Conservation (phyloP, 345 rosid species). For the Hypericum perforatum region DNA sequence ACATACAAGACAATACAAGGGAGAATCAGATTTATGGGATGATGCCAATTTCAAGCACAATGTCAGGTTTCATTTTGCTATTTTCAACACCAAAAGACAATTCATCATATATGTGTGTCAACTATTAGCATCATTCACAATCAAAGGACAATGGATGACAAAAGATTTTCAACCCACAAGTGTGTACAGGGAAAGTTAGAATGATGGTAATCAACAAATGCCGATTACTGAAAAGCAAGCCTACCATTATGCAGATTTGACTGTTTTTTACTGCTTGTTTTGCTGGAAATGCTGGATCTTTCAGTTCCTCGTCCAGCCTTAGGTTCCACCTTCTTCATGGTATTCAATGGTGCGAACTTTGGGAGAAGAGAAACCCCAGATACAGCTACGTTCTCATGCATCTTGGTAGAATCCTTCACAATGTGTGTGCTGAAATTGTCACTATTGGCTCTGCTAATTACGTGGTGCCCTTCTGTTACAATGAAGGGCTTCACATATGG, state of each 20-base stretch:
- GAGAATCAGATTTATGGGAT: too few species aligned
- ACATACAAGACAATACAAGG: too few species aligned
- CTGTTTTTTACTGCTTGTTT: conserved; percentile 15
- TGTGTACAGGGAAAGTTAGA: conserved; percentile 2
- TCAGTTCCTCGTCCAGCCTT: conserved; percentile 21
- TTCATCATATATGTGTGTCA: too few species aligned
- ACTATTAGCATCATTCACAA: too few species aligned
- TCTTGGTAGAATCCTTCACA: conserved; percentile 10
- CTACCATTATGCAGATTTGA: conserved; percentile 26
- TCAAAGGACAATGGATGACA: too few species aligned
- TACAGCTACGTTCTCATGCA: conserved; percentile 21
- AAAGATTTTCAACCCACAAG: neutral
- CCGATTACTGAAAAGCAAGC: neutral
- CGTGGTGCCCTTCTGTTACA: conserved; percentile 44
- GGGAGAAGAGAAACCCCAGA: conserved; percentile 44
- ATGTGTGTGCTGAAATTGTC: conserved; percentile 14
- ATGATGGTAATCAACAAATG: neutral
- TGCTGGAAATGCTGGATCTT: conserved; percentile 26
- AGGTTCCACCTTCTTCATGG: conserved; percentile 27
- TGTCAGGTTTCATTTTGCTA: too few species aligned
- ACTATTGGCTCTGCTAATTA: conserved; percentile 36
- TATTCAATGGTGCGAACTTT: conserved; percentile 21
- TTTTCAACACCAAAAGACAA: too few species aligned
- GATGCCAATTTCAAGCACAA: too few species aligned
- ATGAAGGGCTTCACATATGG: conserved; percentile 38